Base-by-base conservation (phyloP, 1,139 yeast species). In the Sugiyamaella grinbergsii region DNA sequence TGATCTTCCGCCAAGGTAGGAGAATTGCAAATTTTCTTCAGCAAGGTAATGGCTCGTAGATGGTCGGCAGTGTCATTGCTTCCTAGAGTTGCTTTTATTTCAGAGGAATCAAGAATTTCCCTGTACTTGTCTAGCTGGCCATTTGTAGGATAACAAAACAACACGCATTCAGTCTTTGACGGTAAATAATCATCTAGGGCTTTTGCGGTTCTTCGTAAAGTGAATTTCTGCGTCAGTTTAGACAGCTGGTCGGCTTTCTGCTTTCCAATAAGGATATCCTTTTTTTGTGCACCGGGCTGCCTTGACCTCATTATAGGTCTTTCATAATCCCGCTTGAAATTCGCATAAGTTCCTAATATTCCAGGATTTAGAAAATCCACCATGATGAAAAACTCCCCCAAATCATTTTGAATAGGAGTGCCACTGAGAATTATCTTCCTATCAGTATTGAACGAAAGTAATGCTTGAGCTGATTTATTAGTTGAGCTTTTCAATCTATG, bases 381-480 rank as follows among this genome's bases (percentile, higher is more conserved):
- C 64, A 93, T 80, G 10, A 87, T 85, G 67, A 74, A 89, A 64
- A 87, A 93, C 63, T 93, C 99, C 1, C 73, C 74, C 50, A 94
- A 75, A 65, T 93, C 96, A 67, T 93, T 93, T 65, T 93, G 98
- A 29, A 93, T 88, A 0, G 98, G 98, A 0, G 98, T 93, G 0
- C 98, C 98, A 0, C 96, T 82, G 7, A 93, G 70, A 18, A 93
- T 65, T 3, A 93, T 71, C 57, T 83, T 80, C 44, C 74, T 78
- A 11, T 75, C 73, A 3, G 87, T 76, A 36, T 80, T 73, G 22
- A 91, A 69, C 1, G 73, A 68, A 39, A 78, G 78, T 47, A 91
- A 72, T 0, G 82, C 79, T 54, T 80, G 81, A 49, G 89, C 73
- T 0, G 86, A 81, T 65, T 89, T 89, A 54, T 86, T 88, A 11